Conservation (phyloP, 2,329 filamentous ascomycete species). For the Volutella citrinella region DNA sequence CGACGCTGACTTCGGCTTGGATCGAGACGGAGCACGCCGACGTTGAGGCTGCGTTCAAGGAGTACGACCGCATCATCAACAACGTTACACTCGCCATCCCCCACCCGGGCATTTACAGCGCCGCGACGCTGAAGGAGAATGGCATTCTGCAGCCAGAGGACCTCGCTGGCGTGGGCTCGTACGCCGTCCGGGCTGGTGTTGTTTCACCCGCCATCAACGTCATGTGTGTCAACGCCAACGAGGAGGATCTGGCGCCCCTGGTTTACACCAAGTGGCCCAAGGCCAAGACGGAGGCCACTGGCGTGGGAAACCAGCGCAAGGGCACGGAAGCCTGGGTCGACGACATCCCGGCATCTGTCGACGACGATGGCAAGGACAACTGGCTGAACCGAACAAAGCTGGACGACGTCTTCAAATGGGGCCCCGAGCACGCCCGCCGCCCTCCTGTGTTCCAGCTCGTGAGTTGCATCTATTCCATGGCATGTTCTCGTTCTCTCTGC, state of each 20-base stretch:
- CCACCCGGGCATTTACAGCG: conserved; percentile 64
- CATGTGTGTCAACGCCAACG: conserved; percentile 65
- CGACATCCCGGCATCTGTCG: conserved; percentile 33
- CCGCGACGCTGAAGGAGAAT: conserved; percentile 60
- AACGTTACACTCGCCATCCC: conserved; percentile 78
- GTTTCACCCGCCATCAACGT: conserved; percentile 70
- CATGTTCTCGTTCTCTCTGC: background rate
- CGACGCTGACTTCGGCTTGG: conserved; percentile 68
- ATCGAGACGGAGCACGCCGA: conserved; percentile 55
- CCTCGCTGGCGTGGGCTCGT: conserved; percentile 64
- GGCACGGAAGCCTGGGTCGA: conserved; percentile 35
- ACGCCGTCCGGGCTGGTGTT: conserved; percentile 64
- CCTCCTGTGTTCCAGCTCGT: conserved; percentile 52
- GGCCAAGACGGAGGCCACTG: conserved; percentile 31
- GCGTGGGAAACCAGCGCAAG: conserved; percentile 29
- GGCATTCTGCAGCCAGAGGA: conserved; percentile 67
- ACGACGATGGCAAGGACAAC: conserved; percentile 21
- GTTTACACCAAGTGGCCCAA: conserved; percentile 62
- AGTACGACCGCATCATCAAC: conserved; percentile 60
- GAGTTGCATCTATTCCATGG: conserved; percentile 27
- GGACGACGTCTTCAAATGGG: conserved; percentile 71
- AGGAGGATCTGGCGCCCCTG: conserved; percentile 58
- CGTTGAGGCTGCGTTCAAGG: conserved; percentile 46
- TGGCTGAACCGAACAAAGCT: conserved; percentile 58
- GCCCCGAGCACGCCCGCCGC: conserved; percentile 44